Conservation (phyloP, 1,139 yeast species). For the Geotrichum restrictum region DNA sequence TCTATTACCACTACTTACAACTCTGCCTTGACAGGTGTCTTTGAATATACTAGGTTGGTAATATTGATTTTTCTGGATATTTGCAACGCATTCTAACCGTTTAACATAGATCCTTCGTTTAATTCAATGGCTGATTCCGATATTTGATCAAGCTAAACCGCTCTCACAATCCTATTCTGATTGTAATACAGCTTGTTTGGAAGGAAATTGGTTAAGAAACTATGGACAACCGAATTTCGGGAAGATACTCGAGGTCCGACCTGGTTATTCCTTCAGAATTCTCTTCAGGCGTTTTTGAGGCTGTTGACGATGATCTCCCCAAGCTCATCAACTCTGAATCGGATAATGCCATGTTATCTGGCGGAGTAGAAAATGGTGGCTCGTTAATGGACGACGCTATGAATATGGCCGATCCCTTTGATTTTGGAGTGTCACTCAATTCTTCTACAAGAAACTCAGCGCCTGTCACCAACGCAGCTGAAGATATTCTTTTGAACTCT, state of each 20-base stretch:
- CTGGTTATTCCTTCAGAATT: slow-evolving; percentile 9
- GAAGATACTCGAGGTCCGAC: slow-evolving; percentile 6
- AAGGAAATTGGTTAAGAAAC: neutral
- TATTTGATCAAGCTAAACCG: slow-evolving; percentile 1
- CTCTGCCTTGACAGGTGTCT: neutral
- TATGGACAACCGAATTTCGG: slow-evolving; percentile 10
- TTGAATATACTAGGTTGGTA: neutral
- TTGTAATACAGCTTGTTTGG: slow-evolving; percentile 3
- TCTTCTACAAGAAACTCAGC: neutral
- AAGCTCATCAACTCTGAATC: neutral
- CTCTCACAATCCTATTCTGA: slow-evolving; percentile 7
- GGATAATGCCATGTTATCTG: neutral
- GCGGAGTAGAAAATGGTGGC: neutral
- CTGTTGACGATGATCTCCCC: slow-evolving; percentile 8
- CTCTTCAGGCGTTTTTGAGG: slow-evolving; percentile 6
- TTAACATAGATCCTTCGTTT: neutral
- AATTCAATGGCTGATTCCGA: slow-evolving; percentile 5
- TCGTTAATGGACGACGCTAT: slow-evolving; percentile 1
- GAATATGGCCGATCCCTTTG: slow-evolving; percentile 10
- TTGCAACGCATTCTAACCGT: no score
- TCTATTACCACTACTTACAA: no score
- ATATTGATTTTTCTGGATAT: neutral
- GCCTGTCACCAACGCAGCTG: slow-evolving; percentile 8
- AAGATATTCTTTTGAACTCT: slow-evolving; percentile 22
- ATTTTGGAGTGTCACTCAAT: slow-evolving; percentile 9